Evolutionary conservation across 768 basidiomycete genomes (phyloP), one percentile per base, ranked within the genome.

Genomic region (Collybia sordida): DNA sequence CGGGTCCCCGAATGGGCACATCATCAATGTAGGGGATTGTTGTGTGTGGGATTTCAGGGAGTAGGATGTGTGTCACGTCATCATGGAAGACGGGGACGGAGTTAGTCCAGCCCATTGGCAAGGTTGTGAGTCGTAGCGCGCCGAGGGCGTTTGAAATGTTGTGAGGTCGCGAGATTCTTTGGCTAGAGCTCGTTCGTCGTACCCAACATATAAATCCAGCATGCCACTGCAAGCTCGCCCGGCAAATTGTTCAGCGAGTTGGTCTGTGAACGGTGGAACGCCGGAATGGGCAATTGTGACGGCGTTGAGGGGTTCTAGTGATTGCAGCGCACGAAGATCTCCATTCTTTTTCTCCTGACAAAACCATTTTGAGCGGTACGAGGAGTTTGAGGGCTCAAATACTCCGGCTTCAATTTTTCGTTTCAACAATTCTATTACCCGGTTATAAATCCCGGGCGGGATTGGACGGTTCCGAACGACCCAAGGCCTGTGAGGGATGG

Each of bases 1-100:
- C 14, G 0, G 67, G 72, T 1, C 72, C 70, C 47, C 65, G 67
- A 3, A 76, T 47, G 0, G 64, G 62, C 0, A 71, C 52, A 50
- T 79, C 68, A 50, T 81, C 70, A 8, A 79, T 64, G 43, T 66
- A 81, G 0, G 64, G 66, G 0, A 56, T 50, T 0, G 69, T 70
- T 4, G 60, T 19, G 1, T 73, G 21, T 15, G 72, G 73, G 1
- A 79, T 77, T 49, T 78, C 68, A 0, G 62, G 50, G 39, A 69
- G 59, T 0, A 79, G 51, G 6, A 76, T 70, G 27, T 66, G 66
- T 0, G 61, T 61, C 5, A 74, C 61, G 45, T 76, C 65, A 12
- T 65, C 70, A 14, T 78, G 72, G 37, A 74, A 71, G 1, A 76
- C 71, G 0, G 66, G 67, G 0, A 69, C 63, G 1, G 54, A 58